Evolutionary conservation across 106 monocot genomes (phyloP).

Genomic region (Allium sativum): DNA sequence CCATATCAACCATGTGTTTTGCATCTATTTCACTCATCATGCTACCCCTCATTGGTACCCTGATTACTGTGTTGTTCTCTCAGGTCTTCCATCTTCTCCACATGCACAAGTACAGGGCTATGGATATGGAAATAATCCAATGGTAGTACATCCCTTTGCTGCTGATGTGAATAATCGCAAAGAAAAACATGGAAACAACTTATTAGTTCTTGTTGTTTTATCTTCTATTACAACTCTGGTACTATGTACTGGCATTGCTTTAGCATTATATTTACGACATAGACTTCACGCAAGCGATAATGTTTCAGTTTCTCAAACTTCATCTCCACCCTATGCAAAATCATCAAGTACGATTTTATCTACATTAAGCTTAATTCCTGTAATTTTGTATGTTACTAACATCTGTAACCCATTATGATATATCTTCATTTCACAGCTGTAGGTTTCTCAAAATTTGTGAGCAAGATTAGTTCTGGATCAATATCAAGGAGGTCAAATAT

Average conservation of each 20-base stretch:
- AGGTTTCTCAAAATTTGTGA: slow-evolving; percentile 23
- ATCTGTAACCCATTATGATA: background rate
- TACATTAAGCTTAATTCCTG: background rate
- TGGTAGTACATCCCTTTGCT: slow-evolving; percentile 44
- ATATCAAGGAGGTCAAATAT: slow-evolving; percentile 53
- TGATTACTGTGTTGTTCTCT: background rate
- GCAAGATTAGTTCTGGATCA: slow-evolving; percentile 39
- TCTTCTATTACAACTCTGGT: slow-evolving; percentile 46
- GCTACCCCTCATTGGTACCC: too few relatives aligned
- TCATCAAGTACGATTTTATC: slow-evolving; percentile 34
- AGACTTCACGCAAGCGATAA: slow-evolving; percentile 5
- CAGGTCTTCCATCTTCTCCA: slow-evolving; percentile 67
- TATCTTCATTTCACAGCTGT: slow-evolving; percentile 18
- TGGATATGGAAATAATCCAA: slow-evolving; percentile 25
- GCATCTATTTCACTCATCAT: background rate
- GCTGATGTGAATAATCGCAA: slow-evolving; percentile 50
- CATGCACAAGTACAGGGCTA: slow-evolving; percentile 20
- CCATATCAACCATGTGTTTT: too few relatives aligned
- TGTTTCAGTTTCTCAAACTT: slow-evolving; percentile 8
- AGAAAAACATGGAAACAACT: slow-evolving; percentile 30
- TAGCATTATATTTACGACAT: slow-evolving; percentile 34
- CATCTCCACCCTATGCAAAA: slow-evolving; percentile 26
- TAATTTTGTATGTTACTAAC: too few relatives aligned
- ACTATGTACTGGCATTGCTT: slow-evolving; percentile 34
- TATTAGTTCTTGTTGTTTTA: slow-evolving; percentile 34